phyloP scores from a whole-genome alignment of 169 alveolate species.

The Perkinsus marinus region DNA sequence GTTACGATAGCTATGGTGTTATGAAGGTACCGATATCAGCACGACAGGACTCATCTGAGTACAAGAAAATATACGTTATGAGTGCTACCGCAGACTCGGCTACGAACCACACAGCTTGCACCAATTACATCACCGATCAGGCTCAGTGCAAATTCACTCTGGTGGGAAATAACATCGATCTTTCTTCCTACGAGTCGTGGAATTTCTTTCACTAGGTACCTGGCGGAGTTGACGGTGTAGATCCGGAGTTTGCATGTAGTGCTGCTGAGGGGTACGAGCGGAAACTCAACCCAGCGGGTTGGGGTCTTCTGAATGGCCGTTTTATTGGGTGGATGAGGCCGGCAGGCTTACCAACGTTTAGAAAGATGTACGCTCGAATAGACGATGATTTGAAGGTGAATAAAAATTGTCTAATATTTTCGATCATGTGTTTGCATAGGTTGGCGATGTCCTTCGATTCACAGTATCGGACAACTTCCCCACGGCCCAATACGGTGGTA shows the following conservation, averaged over 20 bases:
- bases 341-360: slow-evolving; percentile 37
- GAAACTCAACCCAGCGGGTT: neutral
- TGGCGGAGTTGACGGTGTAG: neutral
- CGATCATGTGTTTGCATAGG: neutral
- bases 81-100: neutral
- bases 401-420: neutral
- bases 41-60: neutral
- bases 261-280: neutral
- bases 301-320: neutral
- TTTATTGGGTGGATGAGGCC: slow-evolving; percentile 46
- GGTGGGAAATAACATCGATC: neutral
- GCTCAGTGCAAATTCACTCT: neutral
- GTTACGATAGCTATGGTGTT: neutral
- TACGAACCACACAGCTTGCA: neutral
- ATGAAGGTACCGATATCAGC: neutral
- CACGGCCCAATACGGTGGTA: neutral
- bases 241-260: neutral
- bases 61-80: neutral
- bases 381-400: slow-evolving; percentile 7
- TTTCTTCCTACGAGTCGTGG: neutral
- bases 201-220: neutral
- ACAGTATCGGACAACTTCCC: neutral
- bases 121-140: neutral
- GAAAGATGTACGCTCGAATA: slow-evolving; percentile 38
- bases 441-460: neutral